These are phyloP conservation scores for Penicillium palitans DNA, from an alignment of 2,329 filamentous ascomycete species.

Conservation along the genomic window DNA sequence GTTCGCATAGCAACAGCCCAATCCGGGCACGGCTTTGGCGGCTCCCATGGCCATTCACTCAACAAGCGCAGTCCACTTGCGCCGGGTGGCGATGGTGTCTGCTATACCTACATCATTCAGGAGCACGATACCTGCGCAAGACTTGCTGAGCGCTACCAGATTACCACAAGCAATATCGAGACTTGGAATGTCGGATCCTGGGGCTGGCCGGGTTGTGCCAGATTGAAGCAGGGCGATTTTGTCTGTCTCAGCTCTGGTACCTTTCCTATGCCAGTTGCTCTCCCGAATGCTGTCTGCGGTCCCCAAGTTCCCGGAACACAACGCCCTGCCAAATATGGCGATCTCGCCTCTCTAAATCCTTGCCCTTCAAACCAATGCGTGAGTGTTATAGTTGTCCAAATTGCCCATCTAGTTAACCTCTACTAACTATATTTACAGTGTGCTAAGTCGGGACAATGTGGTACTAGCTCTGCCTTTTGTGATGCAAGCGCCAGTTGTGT, in stretches of 20 bases:
- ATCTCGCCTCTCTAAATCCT: conserved; percentile 20
- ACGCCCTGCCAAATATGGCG: conserved; percentile 32
- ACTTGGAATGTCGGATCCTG: conserved; percentile 47
- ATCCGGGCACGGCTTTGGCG: not conserved
- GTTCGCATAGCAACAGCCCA: not conserved
- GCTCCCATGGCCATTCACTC: not conserved
- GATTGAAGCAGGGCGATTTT: conserved; percentile 30
- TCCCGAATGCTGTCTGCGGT: conserved; percentile 47
- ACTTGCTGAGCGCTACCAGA: conserved; percentile 35
- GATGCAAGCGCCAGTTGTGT: not conserved
- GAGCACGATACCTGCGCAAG: conserved; percentile 37
- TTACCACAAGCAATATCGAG: conserved; percentile 44
- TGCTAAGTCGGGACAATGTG: not conserved
- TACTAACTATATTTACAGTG: not conserved
- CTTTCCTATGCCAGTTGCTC: conserved; percentile 44
- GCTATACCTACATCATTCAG: conserved; percentile 39
- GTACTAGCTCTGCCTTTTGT: not conserved
- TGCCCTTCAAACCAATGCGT: conserved; percentile 17
- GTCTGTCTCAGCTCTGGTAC: conserved; percentile 47
- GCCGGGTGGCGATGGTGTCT: conserved; percentile 37
- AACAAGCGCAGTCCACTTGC: not conserved
- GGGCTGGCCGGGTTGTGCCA: conserved; percentile 46
- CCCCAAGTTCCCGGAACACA: conserved; percentile 46
- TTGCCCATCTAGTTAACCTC: too few relatives aligned
- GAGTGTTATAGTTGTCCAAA: not conserved